Base-by-base conservation (phyloP, 306 rosid species). In the Oxytropis ochrocephala region DNA sequence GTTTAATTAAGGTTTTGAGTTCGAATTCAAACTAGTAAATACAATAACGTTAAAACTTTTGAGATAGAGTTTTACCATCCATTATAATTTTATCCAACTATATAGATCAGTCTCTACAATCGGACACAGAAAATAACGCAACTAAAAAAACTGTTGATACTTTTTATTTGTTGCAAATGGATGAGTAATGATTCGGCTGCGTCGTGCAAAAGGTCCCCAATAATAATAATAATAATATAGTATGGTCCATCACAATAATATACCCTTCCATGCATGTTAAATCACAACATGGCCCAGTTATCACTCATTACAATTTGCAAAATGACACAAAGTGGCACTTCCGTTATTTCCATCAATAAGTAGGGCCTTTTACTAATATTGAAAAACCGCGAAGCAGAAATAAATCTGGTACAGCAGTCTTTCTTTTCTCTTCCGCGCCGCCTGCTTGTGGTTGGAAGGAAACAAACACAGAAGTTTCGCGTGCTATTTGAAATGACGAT, bases 261-360 rank as follows among this genome's bases (percentile, higher is more conserved):
- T 49, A 58, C 70, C 73, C 70, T 64, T 56, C 47, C 80, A 80
- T 75, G 80, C 80, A 80, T 54, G 60, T 70, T 48, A 14, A 73
- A 58, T 64, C 69, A 55, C 73, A 57, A 44, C 32, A 48, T 39
- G 27, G 16, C 6, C 71, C 64, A 48, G 1, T 30, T 16, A 5
- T 1, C 43, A 57, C 68, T 75, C 35, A 66, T 55, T 36, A 11
- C 27, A 32, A 10, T 55, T 55, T 36, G 13, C 27, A 32, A 10
- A 10, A 32, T 12, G 0, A 2, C 5, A 39, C 0, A 0, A 2
- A 77, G 29, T 70, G 72, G 72, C 44, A 70, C 11, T 70, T 27
- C 11, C 32, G 69, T 71, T 16, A 38, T 64, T 78, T 32, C 1
- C 4, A 16, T 0, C 0, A 21, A 12, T 0, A 16, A 11, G 8